phyloP scores from a whole-genome alignment of 306 rosid genomes.

The Vicia sativa region DNA sequence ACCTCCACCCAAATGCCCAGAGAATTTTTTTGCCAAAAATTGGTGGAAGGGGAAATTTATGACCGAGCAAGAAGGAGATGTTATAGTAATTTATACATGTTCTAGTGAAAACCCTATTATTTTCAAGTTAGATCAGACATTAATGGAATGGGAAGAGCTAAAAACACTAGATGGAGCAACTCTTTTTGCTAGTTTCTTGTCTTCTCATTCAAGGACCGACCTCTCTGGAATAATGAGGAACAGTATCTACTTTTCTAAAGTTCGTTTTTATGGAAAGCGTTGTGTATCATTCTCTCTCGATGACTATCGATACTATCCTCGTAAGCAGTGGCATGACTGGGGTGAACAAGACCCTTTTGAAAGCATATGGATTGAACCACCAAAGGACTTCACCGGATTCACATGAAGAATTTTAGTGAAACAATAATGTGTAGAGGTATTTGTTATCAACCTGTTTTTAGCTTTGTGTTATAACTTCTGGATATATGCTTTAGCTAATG shows the following conservation, averaged over 20 bases:
- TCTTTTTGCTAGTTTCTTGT: constrained; percentile 75
- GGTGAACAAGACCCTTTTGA: constrained; percentile 85
- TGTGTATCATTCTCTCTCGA: constrained; percentile 80
- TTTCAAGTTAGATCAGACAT: constrained; percentile 63
- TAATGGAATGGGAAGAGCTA: constrained; percentile 81
- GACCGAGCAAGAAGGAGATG: constrained; percentile 72
- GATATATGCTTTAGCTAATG: constrained; percentile 33
- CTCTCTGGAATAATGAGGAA: constrained; percentile 76
- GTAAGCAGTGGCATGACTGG: constrained; percentile 87
- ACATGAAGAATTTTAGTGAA: constrained; percentile 46
- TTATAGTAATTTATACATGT: constrained; percentile 76
- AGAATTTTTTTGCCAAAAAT: constrained; percentile 74
- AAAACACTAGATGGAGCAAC: constrained; percentile 64
- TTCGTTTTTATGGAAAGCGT: constrained; percentile 79
- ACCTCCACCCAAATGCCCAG: constrained; percentile 87
- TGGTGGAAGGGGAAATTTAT: constrained; percentile 96
- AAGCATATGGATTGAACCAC: constrained; percentile 85
- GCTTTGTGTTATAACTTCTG: constrained; percentile 7
- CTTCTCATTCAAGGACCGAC: constrained; percentile 69
- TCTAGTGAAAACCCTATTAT: constrained; percentile 76
- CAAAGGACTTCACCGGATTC: constrained; percentile 62
- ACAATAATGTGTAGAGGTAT: constrained; percentile 29
- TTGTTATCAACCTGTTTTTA: constrained; percentile 31
- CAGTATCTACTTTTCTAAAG: constrained; percentile 74
- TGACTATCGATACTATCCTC: constrained; percentile 71